Evolutionary conservation across 2,329 filamentous ascomycete species (phyloP), one percentile per base, ranked within the genome.

Genomic region (Dryadomyces quercivorus): DNA sequence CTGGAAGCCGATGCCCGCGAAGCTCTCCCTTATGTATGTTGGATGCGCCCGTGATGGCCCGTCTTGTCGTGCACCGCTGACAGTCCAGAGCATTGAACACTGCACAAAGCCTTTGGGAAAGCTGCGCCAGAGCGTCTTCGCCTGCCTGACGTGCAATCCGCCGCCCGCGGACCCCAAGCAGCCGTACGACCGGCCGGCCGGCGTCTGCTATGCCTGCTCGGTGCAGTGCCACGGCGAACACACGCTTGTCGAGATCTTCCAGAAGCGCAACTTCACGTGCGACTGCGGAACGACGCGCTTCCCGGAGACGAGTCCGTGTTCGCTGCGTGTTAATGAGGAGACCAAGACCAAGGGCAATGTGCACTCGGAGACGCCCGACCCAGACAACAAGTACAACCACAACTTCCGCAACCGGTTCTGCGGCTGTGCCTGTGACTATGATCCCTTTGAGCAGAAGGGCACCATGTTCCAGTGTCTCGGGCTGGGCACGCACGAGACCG

Each of bases 381-480:
- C 74, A 44, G 81, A 76, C 60, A 97, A 98, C 72, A 84, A 80
- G 62, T 98, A 98, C 73, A 95, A 96, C 64, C 87, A 96, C 58
- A 98, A 98, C 72, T 98, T 95, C 63, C 78, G 81, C 61, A 97
- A 97, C 63, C 80, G 77, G 47, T 98, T 98, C 70, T 98, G 93
- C 67, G 88, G 86, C 2, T 98, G 93, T 64, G 80, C 80, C 34
- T 85, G 91, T 63, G 82, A 91, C 57, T 98, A 98, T 65, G 86
- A 96, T 65, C 82, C 92, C 0, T 80, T 92, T 50, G 77, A 87
- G 65, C 90, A 98, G 66, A 94, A 92, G 62, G 92, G 92, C 0
- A 97, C 91, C 43, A 98, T 98, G 93, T 98, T 94, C 62, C 93
- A 98, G 68, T 98, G 93, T 65, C 69, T 97, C 2, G 92, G 92